Conservation (phyloP, 2,329 filamentous ascomycete genomes). For the Fusarium caatingaense region DNA sequence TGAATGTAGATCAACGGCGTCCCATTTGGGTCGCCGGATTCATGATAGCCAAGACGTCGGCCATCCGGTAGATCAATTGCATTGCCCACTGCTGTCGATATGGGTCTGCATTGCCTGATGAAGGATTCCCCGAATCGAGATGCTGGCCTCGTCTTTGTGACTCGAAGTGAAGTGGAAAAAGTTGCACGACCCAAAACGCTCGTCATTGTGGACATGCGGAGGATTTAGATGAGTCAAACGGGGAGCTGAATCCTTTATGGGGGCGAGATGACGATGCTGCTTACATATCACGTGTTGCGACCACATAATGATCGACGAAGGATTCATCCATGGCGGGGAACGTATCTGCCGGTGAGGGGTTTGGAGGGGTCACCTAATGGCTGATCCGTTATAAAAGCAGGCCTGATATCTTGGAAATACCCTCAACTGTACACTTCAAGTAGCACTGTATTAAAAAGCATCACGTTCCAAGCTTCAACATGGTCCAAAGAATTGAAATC, state of each 20-base stretch:
- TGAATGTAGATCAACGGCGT: background rate
- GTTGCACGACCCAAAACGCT: no score
- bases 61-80: background rate
- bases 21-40: background rate
- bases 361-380: background rate
- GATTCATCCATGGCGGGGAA: background rate
- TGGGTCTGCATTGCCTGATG: background rate
- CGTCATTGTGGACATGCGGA: background rate
- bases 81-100: background rate
- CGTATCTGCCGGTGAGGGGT: background rate
- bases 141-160: background rate
- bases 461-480: no score
- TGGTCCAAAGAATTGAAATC: background rate
- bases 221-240: background rate
- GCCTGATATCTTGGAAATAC: no score
- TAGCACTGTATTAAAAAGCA: no score
- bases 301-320: background rate
- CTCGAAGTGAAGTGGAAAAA: background rate
- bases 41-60: background rate
- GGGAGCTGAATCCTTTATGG: background rate
- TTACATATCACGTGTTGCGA: background rate
- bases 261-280: rapidly evolving
- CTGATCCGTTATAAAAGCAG: no score
- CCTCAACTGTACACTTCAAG: no score
- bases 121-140: background rate